phyloP scores from a whole-genome alignment of 1,139 yeast species.

The Yamadazyma diospyri region DNA sequence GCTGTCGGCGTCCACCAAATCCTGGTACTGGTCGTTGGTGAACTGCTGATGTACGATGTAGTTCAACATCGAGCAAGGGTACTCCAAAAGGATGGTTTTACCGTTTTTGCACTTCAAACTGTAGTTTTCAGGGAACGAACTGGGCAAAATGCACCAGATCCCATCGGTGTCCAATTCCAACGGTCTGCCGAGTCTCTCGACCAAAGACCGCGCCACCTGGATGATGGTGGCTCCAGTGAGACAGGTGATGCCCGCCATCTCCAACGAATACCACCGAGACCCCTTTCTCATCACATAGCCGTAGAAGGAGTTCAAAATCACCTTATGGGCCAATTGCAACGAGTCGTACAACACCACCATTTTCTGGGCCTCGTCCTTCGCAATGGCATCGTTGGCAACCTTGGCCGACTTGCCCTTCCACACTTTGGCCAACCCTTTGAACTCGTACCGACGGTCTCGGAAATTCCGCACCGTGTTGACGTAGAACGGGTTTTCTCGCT shows the following conservation, averaged over 20 bases:
- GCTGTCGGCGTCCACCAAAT: constrained; percentile 64
- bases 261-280: constrained; percentile 99
- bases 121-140: constrained; percentile 88
- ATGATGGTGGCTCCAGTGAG: constrained; percentile 96
- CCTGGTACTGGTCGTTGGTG: constrained; percentile 94
- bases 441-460: constrained; percentile 95
- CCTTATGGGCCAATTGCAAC: constrained; percentile 93
- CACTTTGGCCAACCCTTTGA: constrained; percentile 87
- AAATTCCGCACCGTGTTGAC: constrained; percentile 92
- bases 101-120: constrained; percentile 72
- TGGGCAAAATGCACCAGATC: constrained; percentile 97
- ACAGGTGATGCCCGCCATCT: constrained; percentile 99
- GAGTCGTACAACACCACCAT: constrained; percentile 95
- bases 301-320: constrained; percentile 91
- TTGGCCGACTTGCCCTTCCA: constrained; percentile 83
- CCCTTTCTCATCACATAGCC: constrained; percentile 99
- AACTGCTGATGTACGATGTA: constrained; percentile 87
- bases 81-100: constrained; percentile 71
- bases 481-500: constrained; percentile 95
- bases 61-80: constrained; percentile 96
- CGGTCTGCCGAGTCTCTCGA: constrained; percentile 95
- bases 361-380: constrained; percentile 80
- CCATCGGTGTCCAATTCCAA: constrained; percentile 98
- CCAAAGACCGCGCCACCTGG: constrained; percentile 91
- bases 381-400: constrained; percentile 54